Conservation (phyloP, 2,329 filamentous ascomycete genomes). For the Basipetospora chlamydospora region DNA sequence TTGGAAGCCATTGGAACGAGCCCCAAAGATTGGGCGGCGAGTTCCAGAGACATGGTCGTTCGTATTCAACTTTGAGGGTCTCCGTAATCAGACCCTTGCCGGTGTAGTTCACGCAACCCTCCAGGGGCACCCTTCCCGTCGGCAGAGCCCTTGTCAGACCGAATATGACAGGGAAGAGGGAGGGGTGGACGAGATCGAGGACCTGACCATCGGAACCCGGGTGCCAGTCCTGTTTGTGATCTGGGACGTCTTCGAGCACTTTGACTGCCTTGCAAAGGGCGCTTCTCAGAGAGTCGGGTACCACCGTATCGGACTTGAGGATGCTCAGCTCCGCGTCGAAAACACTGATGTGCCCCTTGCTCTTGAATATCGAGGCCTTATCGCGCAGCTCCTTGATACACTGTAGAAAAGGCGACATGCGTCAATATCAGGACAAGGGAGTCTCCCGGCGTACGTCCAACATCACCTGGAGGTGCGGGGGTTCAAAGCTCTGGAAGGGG, state of each 20-base stretch:
- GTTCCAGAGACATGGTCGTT: too few relatives aligned
- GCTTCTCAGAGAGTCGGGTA: conserved; percentile 13
- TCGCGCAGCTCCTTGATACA: conserved; percentile 26
- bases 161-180: conserved; percentile 45
- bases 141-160: conserved; percentile 24
- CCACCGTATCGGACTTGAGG: conserved; percentile 10
- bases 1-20: conserved; percentile 33
- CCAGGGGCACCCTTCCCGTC: conserved; percentile 19
- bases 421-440: too few relatives aligned
- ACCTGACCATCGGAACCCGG: conserved; percentile 41
- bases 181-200: conserved; percentile 49
- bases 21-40: conserved; percentile 10
- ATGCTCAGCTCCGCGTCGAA: conserved; percentile 7
- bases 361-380: conserved; percentile 27
- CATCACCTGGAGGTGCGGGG: too few relatives aligned
- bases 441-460: too few relatives aligned
- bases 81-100: conserved; percentile 14
- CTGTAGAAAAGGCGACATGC: too few relatives aligned
- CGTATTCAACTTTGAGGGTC: not conserved
- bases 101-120: conserved; percentile 19
- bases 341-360: conserved; percentile 11
- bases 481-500: not conserved
- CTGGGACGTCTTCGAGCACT: conserved; percentile 34
- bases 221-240: conserved; percentile 42
- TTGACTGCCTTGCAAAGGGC: conserved; percentile 27